Evolutionary conservation across 2,329 filamentous ascomycete species (phyloP), one percentile per base, ranked within the genome.

Genomic region (Botrytis tulipae): DNA sequence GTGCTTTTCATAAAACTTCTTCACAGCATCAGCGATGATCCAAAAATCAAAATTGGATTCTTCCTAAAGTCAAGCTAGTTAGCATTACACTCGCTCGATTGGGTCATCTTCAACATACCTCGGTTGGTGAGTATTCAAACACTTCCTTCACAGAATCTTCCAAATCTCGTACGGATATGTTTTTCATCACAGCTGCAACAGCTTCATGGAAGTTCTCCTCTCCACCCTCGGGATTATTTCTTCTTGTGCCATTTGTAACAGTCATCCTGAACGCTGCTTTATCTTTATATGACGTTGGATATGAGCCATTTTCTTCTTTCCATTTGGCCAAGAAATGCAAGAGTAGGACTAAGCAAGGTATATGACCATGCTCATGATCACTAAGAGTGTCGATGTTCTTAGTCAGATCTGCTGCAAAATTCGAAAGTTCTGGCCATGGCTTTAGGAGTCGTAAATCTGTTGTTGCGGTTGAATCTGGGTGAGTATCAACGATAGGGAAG

Each of bases 151-250:
- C 87, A 4, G 90, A 88, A 62, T 88, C 88, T 59, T 92, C 90
- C 32, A 97, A 82, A 40, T 87, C 88, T 63, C 91, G 90, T 29
- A 86, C 84, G 61, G 91, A 90, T 46, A 99, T 85, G n/a, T 92
- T 93, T 82, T 97, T 97, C 79, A 98, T 86, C 1, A 98, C 94
- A 8, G 95, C 94, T 22, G 90, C 90, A 63, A 91, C 90, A 6
- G 96, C 97, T 83, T 99, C 96, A 75, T 98, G 94, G 80, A 94
- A 99, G 82, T 99, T 99, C 84, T 99, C 96, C 81, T 99, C 96
- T 73, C 92, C 93, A 63, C 94, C 95, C 81, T 97, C 94, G 0
- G 93, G 82, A 73, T 90, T 97, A 77, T 91, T 85, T 69, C 85
- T 92, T 78, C 94, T 89, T 78, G 92, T 88, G 4, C 88, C 89